These are phyloP conservation scores for Leccinum subrobustum DNA, from an alignment of 1,284 basidiomycete genomes.

Conservation along the genomic window DNA sequence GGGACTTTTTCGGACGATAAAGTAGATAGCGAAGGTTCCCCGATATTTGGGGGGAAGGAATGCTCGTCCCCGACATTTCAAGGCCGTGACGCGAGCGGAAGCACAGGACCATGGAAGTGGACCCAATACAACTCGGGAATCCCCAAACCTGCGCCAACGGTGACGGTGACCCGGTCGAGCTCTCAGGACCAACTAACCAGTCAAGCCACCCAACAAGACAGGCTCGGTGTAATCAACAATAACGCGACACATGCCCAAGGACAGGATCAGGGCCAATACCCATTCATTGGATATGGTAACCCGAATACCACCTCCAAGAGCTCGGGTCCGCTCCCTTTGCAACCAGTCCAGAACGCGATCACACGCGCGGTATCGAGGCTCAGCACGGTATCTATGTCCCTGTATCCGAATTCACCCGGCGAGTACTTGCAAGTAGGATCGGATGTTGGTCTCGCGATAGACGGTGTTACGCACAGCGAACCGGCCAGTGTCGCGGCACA, in stretches of 20 bases:
- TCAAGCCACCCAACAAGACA: too few species aligned
- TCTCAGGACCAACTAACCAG: slow-evolving; percentile 15
- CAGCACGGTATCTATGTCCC: slow-evolving; percentile 51
- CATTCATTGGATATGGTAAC: too few species aligned
- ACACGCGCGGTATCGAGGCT: slow-evolving; percentile 44
- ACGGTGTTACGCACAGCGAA: slow-evolving; percentile 45
- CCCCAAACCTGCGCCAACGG: slow-evolving; percentile 31
- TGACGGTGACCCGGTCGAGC: slow-evolving; percentile 29
- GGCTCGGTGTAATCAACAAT: too few species aligned
- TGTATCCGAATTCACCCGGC: slow-evolving; percentile 50
- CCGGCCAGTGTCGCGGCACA: slow-evolving; percentile 29
- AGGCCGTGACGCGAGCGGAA: slow-evolving; percentile 29
- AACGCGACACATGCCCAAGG: too few species aligned
- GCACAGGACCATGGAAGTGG: slow-evolving; percentile 54
- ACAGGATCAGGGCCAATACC: too few species aligned
- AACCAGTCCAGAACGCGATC: slow-evolving; percentile 37
- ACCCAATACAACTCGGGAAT: slow-evolving; percentile 55
- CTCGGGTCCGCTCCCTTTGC: slow-evolving; percentile 28
- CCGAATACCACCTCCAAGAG: slow-evolving; percentile 15
- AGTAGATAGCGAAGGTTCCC: slow-evolving; percentile 54
- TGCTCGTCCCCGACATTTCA: slow-evolving; percentile 47
- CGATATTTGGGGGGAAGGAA: slow-evolving; percentile 73
- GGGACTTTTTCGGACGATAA: slow-evolving; percentile 47
- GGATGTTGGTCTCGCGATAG: slow-evolving; percentile 46
- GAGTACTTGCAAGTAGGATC: slow-evolving; percentile 26